A percentile compares a stretch with the other conserved stretches of the same genome.
phyloP scores from a whole-genome alignment of 164 flowering plant genomes.

The grape (Vitis vinifera) region ASM3070453v1 NC_081816.1:8346501-8347000 shows the following conservation, averaged over 20 bases:
- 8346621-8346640: neutral
- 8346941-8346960: too few relatives aligned
- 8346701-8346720: neutral
- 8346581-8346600: neutral
- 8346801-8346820: neutral
- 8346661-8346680: neutral
- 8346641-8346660: too few relatives aligned
- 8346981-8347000: too few relatives aligned
- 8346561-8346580: neutral
- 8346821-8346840: neutral
- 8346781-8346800: neutral
- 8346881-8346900: too few relatives aligned
- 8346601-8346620: neutral
- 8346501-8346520: neutral
- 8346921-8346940: too few relatives aligned
- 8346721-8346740: neutral
- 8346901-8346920: too few relatives aligned
- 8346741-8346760: neutral
- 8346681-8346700: neutral
- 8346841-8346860: too few relatives aligned
- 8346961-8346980: too few relatives aligned
- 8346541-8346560: neutral
- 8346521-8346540: conserved; percentile 1
- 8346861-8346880: too few relatives aligned
- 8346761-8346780: neutral